Evolutionary conservation across 495 filamentous ascomycete species (phyloP), one percentile per base, ranked within the genome.

Genomic region (Aspergillus ellipticus): DNA sequence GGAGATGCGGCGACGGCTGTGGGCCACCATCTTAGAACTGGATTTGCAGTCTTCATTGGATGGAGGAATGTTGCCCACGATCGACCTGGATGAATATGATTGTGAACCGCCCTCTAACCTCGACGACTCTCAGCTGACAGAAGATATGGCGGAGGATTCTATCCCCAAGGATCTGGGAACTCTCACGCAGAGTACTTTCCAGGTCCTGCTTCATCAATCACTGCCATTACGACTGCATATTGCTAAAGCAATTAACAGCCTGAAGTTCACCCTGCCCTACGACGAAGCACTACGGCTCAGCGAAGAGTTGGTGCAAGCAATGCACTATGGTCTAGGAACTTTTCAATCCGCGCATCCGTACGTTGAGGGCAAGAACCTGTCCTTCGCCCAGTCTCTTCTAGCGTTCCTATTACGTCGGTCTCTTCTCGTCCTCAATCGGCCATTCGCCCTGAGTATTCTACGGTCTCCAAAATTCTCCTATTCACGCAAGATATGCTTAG

Each of bases 11-110:
- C 76, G 85, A 46, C 69, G 84, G 19, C 53, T 87, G 3, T 88
- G 85, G 85, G 75, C 76, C 13, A 86, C 83, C 4, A 79, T 88
- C 22, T 60, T 87, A 16, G 85, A 88, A 53, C 59, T 87, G 24
- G 69, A 70, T 49, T 58, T 84, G 2, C 84, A 86, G 58, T 73
- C 84, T 0, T 78, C 80, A 1, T 55, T 86, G 2, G 81, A 83
- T 43, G 74, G 79, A 0, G 84, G 75, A 0, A 79, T 82, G 64
- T 72, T 76, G 0, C 81, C 82, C 0, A 70, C 72, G 5, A 70
- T 80, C 22, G 69, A 73, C 17, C 55, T 75, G 9, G 69, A 75
- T 13, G 73, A 78, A 53, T 78, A 72, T 45, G 71, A 77, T 42
- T 85, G 81, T 11, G 70, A 73, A 49, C 59, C 75, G 0, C 85